Percentiles rank a stretch among this genome's conserved stretches.
Conservation (phyloP, 306 rosid genomes). For the Gastrolobium bilobum region DNA sequence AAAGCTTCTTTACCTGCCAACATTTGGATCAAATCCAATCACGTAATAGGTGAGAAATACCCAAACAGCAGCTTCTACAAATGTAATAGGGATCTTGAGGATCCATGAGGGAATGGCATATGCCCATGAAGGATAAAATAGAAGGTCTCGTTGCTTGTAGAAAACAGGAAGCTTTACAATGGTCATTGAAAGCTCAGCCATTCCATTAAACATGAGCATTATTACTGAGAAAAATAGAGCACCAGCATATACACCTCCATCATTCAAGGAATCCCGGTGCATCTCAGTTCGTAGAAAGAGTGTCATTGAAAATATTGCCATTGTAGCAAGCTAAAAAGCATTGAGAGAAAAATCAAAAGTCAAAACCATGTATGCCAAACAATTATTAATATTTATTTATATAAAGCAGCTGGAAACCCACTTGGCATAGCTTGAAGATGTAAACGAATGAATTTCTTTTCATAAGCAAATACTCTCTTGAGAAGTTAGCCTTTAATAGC, state of each 20-base stretch:
- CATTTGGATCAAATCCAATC: slow-evolving; percentile 77
- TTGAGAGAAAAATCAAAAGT: too few relatives aligned
- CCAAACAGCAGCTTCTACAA: slow-evolving; percentile 75
- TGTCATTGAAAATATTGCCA: slow-evolving; percentile 65
- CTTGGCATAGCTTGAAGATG: slow-evolving; percentile 74
- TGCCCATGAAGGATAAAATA: slow-evolving; percentile 85
- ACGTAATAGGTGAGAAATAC: slow-evolving; percentile 68
- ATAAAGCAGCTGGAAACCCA: slow-evolving; percentile 42
- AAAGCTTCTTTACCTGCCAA: slow-evolving; percentile 57
- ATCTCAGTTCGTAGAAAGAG: slow-evolving; percentile 67
- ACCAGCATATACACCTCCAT: slow-evolving; percentile 73
- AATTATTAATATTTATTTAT: too few relatives aligned
- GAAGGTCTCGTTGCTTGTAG: slow-evolving; percentile 86
- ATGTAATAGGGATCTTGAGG: slow-evolving; percentile 75
- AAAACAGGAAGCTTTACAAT: slow-evolving; percentile 82
- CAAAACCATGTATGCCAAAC: too few relatives aligned
- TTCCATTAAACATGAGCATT: slow-evolving; percentile 79
- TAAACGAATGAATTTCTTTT: slow-evolving; percentile 80
- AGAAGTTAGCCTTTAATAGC: slow-evolving; percentile 68
- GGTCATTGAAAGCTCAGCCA: slow-evolving; percentile 72
- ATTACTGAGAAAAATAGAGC: slow-evolving; percentile 71
- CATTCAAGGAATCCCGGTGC: slow-evolving; percentile 56
- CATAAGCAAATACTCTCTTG: slow-evolving; percentile 87
- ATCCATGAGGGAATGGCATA: slow-evolving; percentile 79
- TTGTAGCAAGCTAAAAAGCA: slow-evolving; percentile 57